A percentile compares a stretch with the other conserved stretches of the same genome.
phyloP scores from a whole-genome alignment of 164 flowering plant genomes.

The Vitis riparia region DNA sequence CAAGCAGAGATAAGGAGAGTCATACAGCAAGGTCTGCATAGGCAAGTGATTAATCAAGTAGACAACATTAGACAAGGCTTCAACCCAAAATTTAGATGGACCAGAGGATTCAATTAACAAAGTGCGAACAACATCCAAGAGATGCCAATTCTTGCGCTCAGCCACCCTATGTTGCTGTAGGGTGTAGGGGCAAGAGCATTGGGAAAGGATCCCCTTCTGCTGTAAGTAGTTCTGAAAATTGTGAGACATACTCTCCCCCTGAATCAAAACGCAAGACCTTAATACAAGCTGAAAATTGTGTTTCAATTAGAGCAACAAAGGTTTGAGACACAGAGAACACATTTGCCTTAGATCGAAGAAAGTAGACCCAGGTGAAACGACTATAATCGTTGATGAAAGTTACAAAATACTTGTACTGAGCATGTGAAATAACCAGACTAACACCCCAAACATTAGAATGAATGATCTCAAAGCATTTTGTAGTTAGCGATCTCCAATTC shows the following conservation, averaged over 20 bases:
- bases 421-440: too few relatives aligned
- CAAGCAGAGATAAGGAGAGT: conserved; percentile 1
- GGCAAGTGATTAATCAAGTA: conserved; percentile 7
- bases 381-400: background rate
- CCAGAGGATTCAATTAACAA: conserved; percentile 3
- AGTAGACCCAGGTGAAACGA: background rate
- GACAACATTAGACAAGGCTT: conserved; percentile 8
- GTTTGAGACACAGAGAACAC: background rate
- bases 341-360: conserved; percentile 4
- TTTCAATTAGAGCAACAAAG: conserved; percentile 2
- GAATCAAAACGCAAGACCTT: background rate
- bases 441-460: too few relatives aligned
- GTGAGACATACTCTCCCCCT: background rate
- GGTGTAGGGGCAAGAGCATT: conserved; percentile 10
- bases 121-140: conserved; percentile 12
- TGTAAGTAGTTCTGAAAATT: conserved; percentile 3
- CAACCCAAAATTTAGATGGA: conserved; percentile 15
- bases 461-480: too few relatives aligned
- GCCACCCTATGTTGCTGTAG: conserved; percentile 15
- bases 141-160: conserved; percentile 8
- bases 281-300: background rate
- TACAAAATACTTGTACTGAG: background rate
- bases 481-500: too few relatives aligned
- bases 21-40: background rate
- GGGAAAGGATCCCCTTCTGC: conserved; percentile 9